Base-by-base conservation (phyloP, 2,329 filamentous ascomycete species). In the Nothomitra cinnamomea region DNA sequence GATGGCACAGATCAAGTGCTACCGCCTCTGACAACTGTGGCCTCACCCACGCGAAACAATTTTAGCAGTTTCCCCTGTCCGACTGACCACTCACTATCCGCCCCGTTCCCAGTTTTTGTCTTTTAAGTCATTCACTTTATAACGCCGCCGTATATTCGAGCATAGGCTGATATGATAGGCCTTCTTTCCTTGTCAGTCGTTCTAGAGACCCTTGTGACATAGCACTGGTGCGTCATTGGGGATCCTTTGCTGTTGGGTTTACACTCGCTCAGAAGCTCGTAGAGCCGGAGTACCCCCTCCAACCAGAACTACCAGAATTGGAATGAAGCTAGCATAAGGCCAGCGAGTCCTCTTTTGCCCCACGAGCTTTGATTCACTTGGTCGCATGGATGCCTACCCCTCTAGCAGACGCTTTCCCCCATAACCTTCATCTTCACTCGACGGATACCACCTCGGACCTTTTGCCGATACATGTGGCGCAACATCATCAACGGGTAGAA, bases 341-440 rank as follows among this genome's bases (percentile, higher is more conserved):
- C 51, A 53, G 2, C 51, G 51, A 53, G 51, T 42, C 51, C n/a
- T 36, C 49, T 49, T 49, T n/a, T 32, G 4, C 15, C 38, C 17
- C 38, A n/a, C 17, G 5, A 4, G 3, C 38, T 32, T 32, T 32
- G 28, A 32, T 55, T 53, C 55, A 24, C 19, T 10, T 3, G 45
- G 24, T 49, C 32, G 45, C 45, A 69, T 72, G 66, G 62, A 70
- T 70, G 68, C 65, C 67, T 66, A 63, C 64, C 58, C 64, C 64
- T 57, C 58, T 64, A 57, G 62, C 60, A 61, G 61, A 67, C 56
- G 62, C 64, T 57, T 58, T 67, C 58, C 61, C 64, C 63, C 61
- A 61, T 55, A 32, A 19, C 55, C 58, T 36, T 43, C 56, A 19
- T 45, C 28, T 52, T 58, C 41, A 59, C 59, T 57, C 58, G 63